Conservation (phyloP, 2,329 filamentous ascomycete species). For the Colletotrichum scovillei region DNA sequence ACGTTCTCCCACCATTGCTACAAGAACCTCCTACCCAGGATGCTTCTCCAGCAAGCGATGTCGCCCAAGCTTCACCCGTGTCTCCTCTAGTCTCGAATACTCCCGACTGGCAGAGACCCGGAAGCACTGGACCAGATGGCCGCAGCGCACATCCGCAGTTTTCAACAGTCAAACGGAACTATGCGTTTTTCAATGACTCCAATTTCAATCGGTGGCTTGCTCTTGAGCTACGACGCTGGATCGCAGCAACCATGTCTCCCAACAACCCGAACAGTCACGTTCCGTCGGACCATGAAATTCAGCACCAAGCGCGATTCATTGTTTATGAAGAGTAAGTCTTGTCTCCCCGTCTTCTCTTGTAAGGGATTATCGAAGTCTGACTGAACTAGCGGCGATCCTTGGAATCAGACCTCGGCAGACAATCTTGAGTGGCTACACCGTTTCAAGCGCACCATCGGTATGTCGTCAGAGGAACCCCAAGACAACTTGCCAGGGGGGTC, state of each 20-base stretch:
- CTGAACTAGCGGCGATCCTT: constrained; percentile 24
- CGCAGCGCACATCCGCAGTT: not conserved
- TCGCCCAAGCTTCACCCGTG: not conserved
- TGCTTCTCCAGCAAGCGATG: not conserved
- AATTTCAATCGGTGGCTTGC: constrained; percentile 42
- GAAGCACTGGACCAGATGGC: not conserved
- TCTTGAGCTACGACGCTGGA: constrained; percentile 38
- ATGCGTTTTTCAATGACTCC: constrained; percentile 39
- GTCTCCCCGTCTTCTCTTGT: no score
- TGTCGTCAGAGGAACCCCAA: not conserved
- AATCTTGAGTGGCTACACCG: constrained; percentile 30
- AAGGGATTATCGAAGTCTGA: not conserved
- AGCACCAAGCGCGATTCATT: constrained; percentile 47
- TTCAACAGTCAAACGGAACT: not conserved
- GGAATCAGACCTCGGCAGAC: constrained; percentile 34
- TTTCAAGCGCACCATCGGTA: constrained; percentile 26
- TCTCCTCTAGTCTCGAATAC: not conserved
- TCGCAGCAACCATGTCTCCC: constrained; percentile 44
- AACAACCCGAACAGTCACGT: constrained; percentile 44
- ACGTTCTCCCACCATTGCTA: not conserved
- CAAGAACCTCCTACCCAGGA: not conserved
- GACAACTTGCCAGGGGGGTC: no score
- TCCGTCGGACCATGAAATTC: constrained; percentile 49
- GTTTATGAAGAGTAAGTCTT: constrained; percentile 42
- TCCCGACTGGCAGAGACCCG: not conserved